Percentiles rank a stretch among this genome's conserved stretches.
Evolutionary conservation across 1,284 basidiomycete genomes (phyloP).

Genomic region (Phlebopus sp.): DNA sequence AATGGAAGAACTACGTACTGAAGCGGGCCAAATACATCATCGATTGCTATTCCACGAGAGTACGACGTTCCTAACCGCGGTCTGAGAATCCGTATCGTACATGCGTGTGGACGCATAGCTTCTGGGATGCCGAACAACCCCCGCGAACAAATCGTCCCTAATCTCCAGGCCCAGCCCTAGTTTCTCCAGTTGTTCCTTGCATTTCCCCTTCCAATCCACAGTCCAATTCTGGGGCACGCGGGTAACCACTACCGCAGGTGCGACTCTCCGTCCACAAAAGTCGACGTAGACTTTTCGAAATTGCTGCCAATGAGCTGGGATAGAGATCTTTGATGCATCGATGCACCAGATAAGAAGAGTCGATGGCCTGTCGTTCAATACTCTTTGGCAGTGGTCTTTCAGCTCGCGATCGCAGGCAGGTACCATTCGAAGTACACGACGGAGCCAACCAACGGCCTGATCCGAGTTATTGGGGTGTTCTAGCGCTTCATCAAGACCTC

Average conservation of each 20-base stretch:
- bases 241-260: constrained; percentile 23
- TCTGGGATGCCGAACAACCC: constrained; percentile 15
- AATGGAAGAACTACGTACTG: neutral
- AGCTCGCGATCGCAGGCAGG: constrained; percentile 19
- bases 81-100: constrained; percentile 18
- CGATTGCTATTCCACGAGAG: neutral
- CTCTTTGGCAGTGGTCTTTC: constrained; percentile 13
- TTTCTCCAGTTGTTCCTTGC: constrained; percentile 12
- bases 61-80: constrained; percentile 15
- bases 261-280: constrained; percentile 22
- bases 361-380: constrained; percentile 4
- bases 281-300: constrained; percentile 26
- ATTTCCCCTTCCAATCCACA: constrained; percentile 17
- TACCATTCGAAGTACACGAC: constrained; percentile 1
- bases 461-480: constrained; percentile 7
- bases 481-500: constrained; percentile 23
- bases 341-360: constrained; percentile 29
- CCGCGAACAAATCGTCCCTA: constrained; percentile 7
- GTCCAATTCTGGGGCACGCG: constrained; percentile 4
- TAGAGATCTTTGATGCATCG: constrained; percentile 21
- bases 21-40: neutral
- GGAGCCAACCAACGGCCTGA: constrained; percentile 15
- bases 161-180: constrained; percentile 5
- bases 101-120: neutral
- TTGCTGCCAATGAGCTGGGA: constrained; percentile 17